These are phyloP conservation scores for Penicillium sp. DNA, from an alignment of 2,329 filamentous ascomycete species.

Conservation along the genomic window DNA sequence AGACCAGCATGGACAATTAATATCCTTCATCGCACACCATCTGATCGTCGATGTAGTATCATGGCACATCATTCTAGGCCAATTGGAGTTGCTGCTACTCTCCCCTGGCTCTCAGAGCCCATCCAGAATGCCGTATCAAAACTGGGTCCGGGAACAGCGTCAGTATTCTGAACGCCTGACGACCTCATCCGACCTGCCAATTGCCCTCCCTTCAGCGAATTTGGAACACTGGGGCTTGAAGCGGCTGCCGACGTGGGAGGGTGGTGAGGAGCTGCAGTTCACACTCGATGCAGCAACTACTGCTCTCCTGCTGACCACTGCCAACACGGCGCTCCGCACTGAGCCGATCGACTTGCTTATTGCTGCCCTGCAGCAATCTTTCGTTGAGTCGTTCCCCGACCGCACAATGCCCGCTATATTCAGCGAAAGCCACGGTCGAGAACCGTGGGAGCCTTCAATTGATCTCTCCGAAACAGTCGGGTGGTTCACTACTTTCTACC, in stretches of 20 bases:
- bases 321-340: slow-evolving; percentile 8
- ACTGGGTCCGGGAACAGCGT: neutral
- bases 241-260: neutral
- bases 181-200: neutral
- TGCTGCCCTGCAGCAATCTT: slow-evolving; percentile 15
- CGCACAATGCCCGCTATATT: slow-evolving; percentile 14
- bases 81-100: neutral
- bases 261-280: slow-evolving; percentile 1
- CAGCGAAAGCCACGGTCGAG: slow-evolving; percentile 21
- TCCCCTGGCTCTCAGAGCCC: neutral
- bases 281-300: slow-evolving; percentile 9
- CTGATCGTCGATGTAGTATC: slow-evolving; percentile 2
- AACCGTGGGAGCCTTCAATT: slow-evolving; percentile 12
- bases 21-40: neutral
- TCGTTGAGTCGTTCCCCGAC: slow-evolving; percentile 11
- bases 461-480: slow-evolving; percentile 19
- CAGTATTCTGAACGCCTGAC: neutral
- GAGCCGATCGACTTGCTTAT: slow-evolving; percentile 19
- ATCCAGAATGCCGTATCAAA: neutral
- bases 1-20: neutral
- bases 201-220: neutral
- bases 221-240: slow-evolving; percentile 1
- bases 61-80: slow-evolving; percentile 1
- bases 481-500: slow-evolving; percentile 19
- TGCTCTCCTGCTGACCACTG: slow-evolving; percentile 5